phyloP scores from a whole-genome alignment of 768 basidiomycete species.

The Lentinula lateritia region DNA sequence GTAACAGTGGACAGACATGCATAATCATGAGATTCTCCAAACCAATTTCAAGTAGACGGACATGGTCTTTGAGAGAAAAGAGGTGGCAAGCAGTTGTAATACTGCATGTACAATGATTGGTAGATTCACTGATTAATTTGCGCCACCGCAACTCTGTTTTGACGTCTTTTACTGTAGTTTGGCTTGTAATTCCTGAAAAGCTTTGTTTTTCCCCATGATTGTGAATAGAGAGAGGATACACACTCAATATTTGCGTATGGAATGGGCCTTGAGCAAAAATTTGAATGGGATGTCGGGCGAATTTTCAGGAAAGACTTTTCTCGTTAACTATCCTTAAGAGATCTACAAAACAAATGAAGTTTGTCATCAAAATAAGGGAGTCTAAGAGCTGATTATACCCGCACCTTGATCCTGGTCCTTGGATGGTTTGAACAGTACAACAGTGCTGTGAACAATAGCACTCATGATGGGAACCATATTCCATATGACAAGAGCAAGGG shows the following conservation, averaged over 20 bases:
- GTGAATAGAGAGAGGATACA: background rate
- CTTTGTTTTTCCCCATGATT: no score
- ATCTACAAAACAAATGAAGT: no score
- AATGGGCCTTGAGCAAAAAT: constrained; percentile 1
- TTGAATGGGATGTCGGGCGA: no score
- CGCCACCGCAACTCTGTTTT: background rate
- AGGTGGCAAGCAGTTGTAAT: background rate
- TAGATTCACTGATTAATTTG: background rate
- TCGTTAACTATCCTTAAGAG: no score
- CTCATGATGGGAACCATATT: background rate
- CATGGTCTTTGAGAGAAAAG: background rate
- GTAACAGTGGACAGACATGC: no score
- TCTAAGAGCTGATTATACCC: no score
- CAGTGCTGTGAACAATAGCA: background rate
- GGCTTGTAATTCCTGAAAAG: background rate
- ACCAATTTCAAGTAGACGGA: background rate
- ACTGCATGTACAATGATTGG: background rate
- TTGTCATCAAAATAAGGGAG: no score
- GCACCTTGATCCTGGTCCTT: background rate
- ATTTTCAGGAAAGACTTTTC: no score
- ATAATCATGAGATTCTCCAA: background rate
- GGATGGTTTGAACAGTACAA: background rate
- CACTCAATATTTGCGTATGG: background rate
- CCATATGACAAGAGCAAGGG: background rate
- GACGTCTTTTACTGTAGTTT: background rate